phyloP scores from a whole-genome alignment of 169 alveolate genomes.

The Eimeria necatrix region DNA sequence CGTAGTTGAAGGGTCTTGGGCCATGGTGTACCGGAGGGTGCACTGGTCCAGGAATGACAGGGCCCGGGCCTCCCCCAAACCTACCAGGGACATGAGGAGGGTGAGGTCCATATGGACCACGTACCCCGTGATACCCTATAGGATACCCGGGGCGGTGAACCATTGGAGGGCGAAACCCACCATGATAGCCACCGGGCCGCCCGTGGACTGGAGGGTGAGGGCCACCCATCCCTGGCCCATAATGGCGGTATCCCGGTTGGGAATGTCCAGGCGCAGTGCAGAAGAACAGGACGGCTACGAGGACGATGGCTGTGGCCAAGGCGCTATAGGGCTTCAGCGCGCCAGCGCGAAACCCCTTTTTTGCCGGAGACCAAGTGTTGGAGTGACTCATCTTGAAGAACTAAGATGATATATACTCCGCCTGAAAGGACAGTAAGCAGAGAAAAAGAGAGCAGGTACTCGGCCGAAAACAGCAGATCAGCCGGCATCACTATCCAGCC shows the following conservation, averaged over 20 bases:
- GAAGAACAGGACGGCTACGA: neutral
- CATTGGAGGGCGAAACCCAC: neutral
- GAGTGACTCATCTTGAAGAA: neutral
- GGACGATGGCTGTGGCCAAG: neutral
- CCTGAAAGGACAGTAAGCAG: neutral
- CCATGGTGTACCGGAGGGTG: neutral
- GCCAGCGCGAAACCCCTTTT: neutral
- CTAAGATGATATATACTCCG: neutral
- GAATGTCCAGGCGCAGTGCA: neutral
- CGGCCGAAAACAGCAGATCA: no score
- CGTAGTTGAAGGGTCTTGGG: neutral
- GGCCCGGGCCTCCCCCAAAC: neutral
- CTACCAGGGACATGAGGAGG: no score
- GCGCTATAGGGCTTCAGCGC: neutral
- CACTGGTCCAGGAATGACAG: neutral
- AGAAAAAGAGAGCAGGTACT: neutral
- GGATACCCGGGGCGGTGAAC: neutral
- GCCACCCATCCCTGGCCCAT: neutral
- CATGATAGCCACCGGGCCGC: neutral
- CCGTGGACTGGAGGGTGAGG: neutral
- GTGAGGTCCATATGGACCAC: neutral
- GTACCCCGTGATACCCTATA: neutral
- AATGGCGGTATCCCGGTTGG: no score
- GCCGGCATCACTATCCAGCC: no score
- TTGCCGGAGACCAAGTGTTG: neutral